phyloP scores from a whole-genome alignment of 306 rosid genomes.

The Fragaria ananassa region DNA sequence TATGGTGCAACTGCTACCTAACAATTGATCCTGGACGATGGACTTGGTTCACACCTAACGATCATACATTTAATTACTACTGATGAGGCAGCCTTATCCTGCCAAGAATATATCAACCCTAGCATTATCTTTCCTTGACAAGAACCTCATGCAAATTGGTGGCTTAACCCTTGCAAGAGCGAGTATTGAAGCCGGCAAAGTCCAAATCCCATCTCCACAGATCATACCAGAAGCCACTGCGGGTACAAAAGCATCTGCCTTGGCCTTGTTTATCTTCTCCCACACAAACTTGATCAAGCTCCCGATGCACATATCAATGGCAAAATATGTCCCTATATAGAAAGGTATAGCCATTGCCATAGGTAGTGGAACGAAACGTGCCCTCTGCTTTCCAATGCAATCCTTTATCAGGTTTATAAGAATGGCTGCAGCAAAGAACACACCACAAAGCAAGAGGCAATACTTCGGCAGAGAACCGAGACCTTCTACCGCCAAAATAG shows the following conservation, averaged over 20 bases:
- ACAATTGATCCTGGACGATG: not conserved
- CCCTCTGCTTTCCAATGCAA: constrained; percentile 27
- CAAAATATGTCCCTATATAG: constrained; percentile 42
- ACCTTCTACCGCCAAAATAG: constrained; percentile 42
- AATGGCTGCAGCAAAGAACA: constrained; percentile 36
- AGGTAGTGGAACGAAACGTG: constrained; percentile 40
- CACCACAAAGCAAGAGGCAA: constrained; percentile 38
- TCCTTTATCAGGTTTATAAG: constrained; percentile 36
- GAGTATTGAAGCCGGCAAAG: constrained; percentile 42
- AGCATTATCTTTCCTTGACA: constrained; percentile 27
- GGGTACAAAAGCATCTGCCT: constrained; percentile 41
- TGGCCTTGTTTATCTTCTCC: constrained; percentile 33
- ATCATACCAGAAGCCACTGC: constrained; percentile 53
- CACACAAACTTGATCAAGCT: constrained; percentile 41
- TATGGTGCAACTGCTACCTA: not conserved
- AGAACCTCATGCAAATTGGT: constrained; percentile 52
- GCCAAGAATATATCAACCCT: constrained; percentile 29
- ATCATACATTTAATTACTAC: not conserved
- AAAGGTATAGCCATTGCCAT: constrained; percentile 57
- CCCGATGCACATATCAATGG: constrained; percentile 46
- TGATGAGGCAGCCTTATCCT: not conserved
- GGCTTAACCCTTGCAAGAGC: constrained; percentile 41
- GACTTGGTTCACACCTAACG: not conserved
- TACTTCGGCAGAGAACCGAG: constrained; percentile 30
- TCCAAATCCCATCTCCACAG: constrained; percentile 51